A percentile compares a stretch with the other conserved stretches of the same genome.
Evolutionary conservation across 345 rosid species (phyloP).

Genomic region (Cardamine occulta): DNA sequence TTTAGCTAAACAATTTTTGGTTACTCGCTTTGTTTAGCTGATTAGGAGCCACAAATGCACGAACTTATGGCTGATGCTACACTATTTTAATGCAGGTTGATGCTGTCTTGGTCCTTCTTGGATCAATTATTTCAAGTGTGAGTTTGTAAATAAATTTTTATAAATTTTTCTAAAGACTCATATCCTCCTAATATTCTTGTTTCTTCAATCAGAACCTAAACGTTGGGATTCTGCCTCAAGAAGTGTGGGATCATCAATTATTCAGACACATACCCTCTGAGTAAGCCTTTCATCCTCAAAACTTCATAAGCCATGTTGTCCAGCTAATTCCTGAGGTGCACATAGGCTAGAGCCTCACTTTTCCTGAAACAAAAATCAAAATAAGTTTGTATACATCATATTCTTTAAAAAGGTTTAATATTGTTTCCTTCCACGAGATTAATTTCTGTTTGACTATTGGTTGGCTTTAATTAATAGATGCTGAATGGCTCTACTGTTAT

Average conservation of each 20-base stretch:
- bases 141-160: slow-evolving; percentile 42
- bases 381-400: slow-evolving; percentile 27
- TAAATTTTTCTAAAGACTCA: neutral
- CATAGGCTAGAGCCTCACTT: slow-evolving; percentile 20
- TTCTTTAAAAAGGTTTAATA: neutral
- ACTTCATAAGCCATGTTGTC: slow-evolving; percentile 17
- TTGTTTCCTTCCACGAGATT: slow-evolving; percentile 8
- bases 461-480: slow-evolving; percentile 14
- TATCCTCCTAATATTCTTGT: slow-evolving; percentile 18
- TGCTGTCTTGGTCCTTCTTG: slow-evolving; percentile 77
- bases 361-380: neutral
- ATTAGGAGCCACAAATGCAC: slow-evolving; percentile 13
- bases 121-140: slow-evolving; percentile 67
- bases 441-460: slow-evolving; percentile 9
- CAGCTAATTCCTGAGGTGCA: slow-evolving; percentile 26
- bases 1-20: slow-evolving; percentile 1
- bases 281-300: slow-evolving; percentile 53
- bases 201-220: slow-evolving; percentile 58
- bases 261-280: slow-evolving; percentile 68
- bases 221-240: slow-evolving; percentile 68
- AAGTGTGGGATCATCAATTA: slow-evolving; percentile 83
- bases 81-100: slow-evolving; percentile 64
- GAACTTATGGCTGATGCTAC: slow-evolving; percentile 9
- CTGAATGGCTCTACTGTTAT: slow-evolving; percentile 26
- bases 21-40: slow-evolving; percentile 21